Conservation (phyloP, 306 rosid genomes). For the Fragaria ananassa region DNA sequence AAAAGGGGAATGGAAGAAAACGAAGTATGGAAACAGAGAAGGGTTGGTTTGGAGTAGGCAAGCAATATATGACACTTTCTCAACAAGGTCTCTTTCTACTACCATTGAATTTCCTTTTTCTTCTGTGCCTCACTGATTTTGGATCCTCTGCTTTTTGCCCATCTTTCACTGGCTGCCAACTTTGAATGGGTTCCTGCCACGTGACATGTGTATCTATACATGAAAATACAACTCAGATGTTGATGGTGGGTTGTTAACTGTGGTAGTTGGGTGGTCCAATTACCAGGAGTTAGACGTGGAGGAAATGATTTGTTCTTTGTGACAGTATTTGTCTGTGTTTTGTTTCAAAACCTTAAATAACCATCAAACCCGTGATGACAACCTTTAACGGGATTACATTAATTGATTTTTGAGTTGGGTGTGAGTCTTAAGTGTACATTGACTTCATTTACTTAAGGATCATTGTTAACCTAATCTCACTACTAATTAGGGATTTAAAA, state of each 20-base stretch:
- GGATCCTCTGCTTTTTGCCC: slow-evolving; percentile 21
- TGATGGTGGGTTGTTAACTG: not conserved
- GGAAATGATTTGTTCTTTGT: not conserved
- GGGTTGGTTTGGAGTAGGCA: slow-evolving; percentile 15
- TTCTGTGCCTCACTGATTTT: slow-evolving; percentile 5
- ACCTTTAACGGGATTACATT: not conserved
- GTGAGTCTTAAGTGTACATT: not conserved
- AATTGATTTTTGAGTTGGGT: not conserved
- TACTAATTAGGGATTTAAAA: not conserved
- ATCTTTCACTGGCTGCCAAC: slow-evolving; percentile 3
- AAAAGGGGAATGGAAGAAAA: not conserved
- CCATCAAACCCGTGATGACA: not conserved
- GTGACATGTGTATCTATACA: not conserved
- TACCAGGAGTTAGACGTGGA: not conserved
- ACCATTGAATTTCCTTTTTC: not conserved
- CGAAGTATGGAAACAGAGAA: slow-evolving; percentile 8
- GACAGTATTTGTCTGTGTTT: not conserved
- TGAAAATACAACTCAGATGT: not conserved
- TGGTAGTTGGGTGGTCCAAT: not conserved
- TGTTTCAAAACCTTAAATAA: not conserved
- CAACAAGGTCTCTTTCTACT: slow-evolving; percentile 15
- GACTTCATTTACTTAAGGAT: not conserved
- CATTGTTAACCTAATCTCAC: not conserved
- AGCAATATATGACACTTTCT: slow-evolving; percentile 10
- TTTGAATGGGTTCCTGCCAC: not conserved